phyloP scores from a whole-genome alignment of 345 rosid genomes.

The Cardamine occulta region DNA sequence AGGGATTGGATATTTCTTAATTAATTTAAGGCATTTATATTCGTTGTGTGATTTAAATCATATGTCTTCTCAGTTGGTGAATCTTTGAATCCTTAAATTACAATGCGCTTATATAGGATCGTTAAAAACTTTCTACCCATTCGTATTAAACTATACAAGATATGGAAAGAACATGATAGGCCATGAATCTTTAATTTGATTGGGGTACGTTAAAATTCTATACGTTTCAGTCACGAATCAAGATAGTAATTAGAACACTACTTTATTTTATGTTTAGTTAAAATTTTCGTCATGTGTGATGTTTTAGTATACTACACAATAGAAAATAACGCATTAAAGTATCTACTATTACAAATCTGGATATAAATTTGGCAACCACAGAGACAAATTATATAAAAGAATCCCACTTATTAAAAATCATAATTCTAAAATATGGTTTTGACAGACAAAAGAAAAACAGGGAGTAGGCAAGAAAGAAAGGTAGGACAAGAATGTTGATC shows the following conservation, averaged over 20 bases:
- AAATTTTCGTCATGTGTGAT: not conserved
- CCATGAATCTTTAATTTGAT: not conserved
- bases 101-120: not conserved
- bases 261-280: not conserved
- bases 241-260: not conserved
- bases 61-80: not conserved
- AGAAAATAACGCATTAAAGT: not conserved
- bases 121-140: not conserved
- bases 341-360: not conserved
- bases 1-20: not conserved
- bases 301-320: not conserved
- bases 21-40: conserved; percentile 5
- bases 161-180: too few species aligned
- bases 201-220: not conserved
- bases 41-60: not conserved
- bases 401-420: conserved; percentile 1
- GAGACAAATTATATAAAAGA: not conserved
- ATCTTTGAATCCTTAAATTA: not conserved
- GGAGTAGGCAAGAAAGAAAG: conserved; percentile 34
- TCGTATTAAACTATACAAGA: not conserved
- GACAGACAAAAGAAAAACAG: conserved; percentile 33
- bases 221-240: not conserved
- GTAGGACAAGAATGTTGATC: conserved; percentile 40
- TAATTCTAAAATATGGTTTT: not conserved
- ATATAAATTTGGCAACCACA: not conserved